Evolutionary conservation across 108 stramenopile genomes (phyloP), one percentile per base, ranked within the genome.

Genomic region (Skeletonema grethae): DNA sequence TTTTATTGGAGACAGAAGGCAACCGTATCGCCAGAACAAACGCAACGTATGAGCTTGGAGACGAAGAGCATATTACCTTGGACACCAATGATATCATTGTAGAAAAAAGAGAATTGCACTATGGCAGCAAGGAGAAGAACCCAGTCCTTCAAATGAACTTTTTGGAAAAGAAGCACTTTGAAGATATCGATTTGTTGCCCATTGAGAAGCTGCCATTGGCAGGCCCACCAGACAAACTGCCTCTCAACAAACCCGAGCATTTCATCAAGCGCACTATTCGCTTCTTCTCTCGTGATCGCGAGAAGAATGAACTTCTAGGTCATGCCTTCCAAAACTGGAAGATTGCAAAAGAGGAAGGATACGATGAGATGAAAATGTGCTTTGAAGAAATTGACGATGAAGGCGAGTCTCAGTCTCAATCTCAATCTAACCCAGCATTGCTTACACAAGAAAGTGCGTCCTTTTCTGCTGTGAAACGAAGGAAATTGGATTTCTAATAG

Each of bases 71-170:
- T n/a, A 31, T 82, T 5, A 22, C 25, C 25, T 57, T 89, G n/a
- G 39, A 74, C 8, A 62, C 50, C 32, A 73, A 86, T 39, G 90
- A 93, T 45, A 72, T 95, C 64, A 81, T 92, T 65, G 85, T 93
- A 2, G 78, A 90, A 38, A 80, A 83, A 63, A 71, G 72, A 28
- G 75, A 70, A 22, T 80, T 88, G 46, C 90, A 95, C 70, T 83
- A 87, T 56, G 94, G 94, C 34, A 56, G 66, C 36, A 86, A 86
- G 30, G 66, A 79, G 10, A 30, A 79, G 6, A 92, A 95, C 65
- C 94, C 94, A 34, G 70, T 91, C 3, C 18, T 59, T 16, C 70
- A 67, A 64, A 87, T 95, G 83, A 76, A 91, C 30, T 92, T 95
- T 62, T 66, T 87, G n/a, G 56, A 64, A 29, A 90, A 90, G 83